Base-by-base conservation (phyloP, 2,329 filamentous ascomycete species). In the Aschersonia sp. region DNA sequence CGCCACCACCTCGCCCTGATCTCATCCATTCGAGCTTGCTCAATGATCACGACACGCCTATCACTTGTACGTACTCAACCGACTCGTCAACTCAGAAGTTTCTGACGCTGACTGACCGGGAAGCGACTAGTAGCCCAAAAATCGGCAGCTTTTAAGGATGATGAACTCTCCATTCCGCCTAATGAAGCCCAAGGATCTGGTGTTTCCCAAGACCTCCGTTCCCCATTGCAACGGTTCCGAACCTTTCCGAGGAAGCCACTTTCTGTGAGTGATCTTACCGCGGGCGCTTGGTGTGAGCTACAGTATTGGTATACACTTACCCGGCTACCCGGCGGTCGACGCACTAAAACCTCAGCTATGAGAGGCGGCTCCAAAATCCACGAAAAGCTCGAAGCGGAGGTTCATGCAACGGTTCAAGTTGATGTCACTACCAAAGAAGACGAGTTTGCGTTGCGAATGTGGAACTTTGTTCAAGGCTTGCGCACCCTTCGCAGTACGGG, bases 271-370 rank as follows among this genome's bases (percentile, higher is more conserved):
- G 92, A 98, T 62, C 68, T 97, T 30, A 80, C 89, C 0, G 84
- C 87, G 1, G 89, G 89, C 2, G 83, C 89, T 5, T 98, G 92
- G 92, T 98, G 92, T 62, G 91, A 98, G 64, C 64, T 97, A 50
- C 89, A 97, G 62, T 94, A 95, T 58, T 89, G 81, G 72, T 96
- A 94, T 65, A 86, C 80, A 0, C 73, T 98, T 48, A 85, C 82
- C 3, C 81, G 78, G 48, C 78, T 78, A 4, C 75, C 74, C 0
- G 70, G 83, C 58, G 92, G 91, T 1, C 78, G 77, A 49, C 89
- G 85, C 60, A 83, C 77, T 47, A 73, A 73, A 35, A 97, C 89
- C 1, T 65, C 76, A 2, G 88, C 87, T 0, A 98, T 98, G 92
- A 83, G 81, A 60, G 75, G 79, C 47, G 92, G 92, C 0, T 82